Conservation (phyloP, 169 alveolate species). For the Hammondia hammondi region DNA sequence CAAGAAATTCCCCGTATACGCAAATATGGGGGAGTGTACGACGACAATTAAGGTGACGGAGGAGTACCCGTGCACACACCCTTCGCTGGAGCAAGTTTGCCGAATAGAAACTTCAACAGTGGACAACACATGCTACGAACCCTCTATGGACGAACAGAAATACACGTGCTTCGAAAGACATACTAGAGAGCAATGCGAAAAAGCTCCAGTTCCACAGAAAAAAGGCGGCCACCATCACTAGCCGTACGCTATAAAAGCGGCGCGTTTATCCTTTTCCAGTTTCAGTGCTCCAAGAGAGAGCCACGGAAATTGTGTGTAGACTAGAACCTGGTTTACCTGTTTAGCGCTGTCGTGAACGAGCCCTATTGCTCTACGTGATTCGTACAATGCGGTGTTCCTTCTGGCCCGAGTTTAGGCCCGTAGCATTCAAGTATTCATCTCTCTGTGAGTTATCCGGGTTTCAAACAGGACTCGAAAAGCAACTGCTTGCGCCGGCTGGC, state of each 20-base stretch:
- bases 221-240: constrained; percentile 15
- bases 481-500: not conserved
- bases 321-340: no score
- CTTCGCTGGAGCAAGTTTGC: constrained; percentile 37
- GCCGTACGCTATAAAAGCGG: not conserved
- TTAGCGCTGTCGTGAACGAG: not conserved
- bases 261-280: no score
- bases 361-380: not conserved
- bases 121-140: constrained; percentile 41
- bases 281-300: no score
- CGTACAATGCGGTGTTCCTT: not conserved
- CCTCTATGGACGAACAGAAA: constrained; percentile 19
- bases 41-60: constrained; percentile 22
- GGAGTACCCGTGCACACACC: constrained; percentile 34
- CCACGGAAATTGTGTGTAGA: no score
- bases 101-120: not conserved
- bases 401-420: not conserved
- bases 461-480: not conserved
- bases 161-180: constrained; percentile 32
- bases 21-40: constrained; percentile 8
- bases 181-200: constrained; percentile 12
- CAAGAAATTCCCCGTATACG: constrained; percentile 43
- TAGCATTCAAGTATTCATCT: not conserved
- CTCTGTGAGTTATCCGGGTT: not conserved
- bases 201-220: constrained; percentile 3